phyloP scores from a whole-genome alignment of 768 basidiomycete species.

The Chalciporus sphaerocephalus region DNA sequence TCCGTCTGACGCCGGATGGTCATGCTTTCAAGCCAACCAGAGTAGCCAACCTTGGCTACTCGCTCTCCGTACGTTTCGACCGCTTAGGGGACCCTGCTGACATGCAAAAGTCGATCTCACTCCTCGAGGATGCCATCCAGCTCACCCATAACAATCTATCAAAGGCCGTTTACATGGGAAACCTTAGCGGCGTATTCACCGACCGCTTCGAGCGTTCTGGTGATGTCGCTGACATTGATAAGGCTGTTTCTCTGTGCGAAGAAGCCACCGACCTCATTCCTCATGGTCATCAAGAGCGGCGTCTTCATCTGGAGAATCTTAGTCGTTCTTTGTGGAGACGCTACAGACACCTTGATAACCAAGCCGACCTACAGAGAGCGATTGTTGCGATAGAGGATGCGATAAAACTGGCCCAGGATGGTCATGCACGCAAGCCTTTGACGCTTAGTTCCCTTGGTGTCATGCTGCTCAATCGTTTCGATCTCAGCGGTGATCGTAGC shows the following conservation, averaged over 20 bases:
- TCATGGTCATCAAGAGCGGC: not conserved
- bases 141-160: not conserved
- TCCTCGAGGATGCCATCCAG: not conserved
- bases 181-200: not conserved
- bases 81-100: not conserved
- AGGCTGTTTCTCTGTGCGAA: not conserved
- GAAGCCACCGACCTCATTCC: not conserved
- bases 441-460: not conserved
- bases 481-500: not conserved
- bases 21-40: not conserved
- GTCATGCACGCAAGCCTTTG: not conserved
- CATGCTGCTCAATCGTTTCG: slow-evolving; percentile 1
- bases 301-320: not conserved
- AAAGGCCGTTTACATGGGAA: not conserved
- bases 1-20: not conserved
- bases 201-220: not conserved
- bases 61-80: not conserved
- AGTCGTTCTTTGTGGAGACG: not conserved
- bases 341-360: not conserved
- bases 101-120: not conserved
- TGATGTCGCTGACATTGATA: not conserved
- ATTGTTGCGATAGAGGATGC: not conserved
- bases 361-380: not conserved
- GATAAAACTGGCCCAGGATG: not conserved
- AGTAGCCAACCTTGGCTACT: not conserved